Evolutionary conservation across 805 yeast species (phyloP), one percentile per base, ranked within the genome.

Genomic region (Nakazawaea ernobii): DNA sequence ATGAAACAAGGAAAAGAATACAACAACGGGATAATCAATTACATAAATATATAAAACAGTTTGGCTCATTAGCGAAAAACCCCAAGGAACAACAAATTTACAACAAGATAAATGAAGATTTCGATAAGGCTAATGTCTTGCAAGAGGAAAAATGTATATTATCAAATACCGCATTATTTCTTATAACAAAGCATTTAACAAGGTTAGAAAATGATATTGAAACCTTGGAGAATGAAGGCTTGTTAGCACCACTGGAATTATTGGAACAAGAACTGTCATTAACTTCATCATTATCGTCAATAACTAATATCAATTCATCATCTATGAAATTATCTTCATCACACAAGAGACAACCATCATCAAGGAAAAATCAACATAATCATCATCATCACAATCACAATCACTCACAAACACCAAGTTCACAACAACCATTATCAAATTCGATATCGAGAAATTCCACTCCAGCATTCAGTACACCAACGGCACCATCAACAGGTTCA

Each of bases 101-200:
- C 55, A 73, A 77, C 27, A 83, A 82, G 55, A 84, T 91, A 7
- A 74, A 77, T 39, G 84, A 83, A 39, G 92, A 85, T 48, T 78
- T 83, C 68, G 73, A 73, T 33, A 67, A 71, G 40, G 81, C 84
- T 6, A 70, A 75, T 45, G 69, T 69, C 45, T 56, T 88, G 35
- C 97, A 92, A 60, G 76, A 79, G 51, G 94, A 86, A 50, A 92
- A 94, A 66, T 77, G 84, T 42, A 67, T 83, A 10, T 64, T 90
- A 35, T 87, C 97, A 5, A 86, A 88, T 59, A 89, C 96, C 1
- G 91, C 95, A 3, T 70, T 92, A 41, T 86, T 84, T 60, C 63
- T 86, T 30, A 79, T 92, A 3, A 68, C 90, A 2, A 85, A 86
- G 59, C 96, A 92, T 61, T 69, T 90, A 50, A 71, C 72, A 45